phyloP scores from a whole-genome alignment of 495 filamentous ascomycete species.

The Alectoria sarmentosa region DNA sequence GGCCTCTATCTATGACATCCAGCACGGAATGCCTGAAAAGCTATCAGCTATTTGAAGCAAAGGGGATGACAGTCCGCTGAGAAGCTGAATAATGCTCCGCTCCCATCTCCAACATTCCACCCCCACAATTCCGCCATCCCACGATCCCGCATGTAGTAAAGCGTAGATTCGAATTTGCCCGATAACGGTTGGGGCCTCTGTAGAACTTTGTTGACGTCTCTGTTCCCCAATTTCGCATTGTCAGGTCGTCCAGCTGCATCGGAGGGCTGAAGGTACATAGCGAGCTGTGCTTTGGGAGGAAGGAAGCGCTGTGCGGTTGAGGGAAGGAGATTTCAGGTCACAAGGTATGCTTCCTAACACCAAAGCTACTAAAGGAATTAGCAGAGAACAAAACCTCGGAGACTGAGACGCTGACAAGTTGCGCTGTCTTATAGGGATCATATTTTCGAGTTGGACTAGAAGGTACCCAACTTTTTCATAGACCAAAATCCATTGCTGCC shows the following conservation, averaged over 20 bases:
- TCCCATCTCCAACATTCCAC: not conserved
- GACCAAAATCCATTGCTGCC: not conserved
- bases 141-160: constrained; percentile 17
- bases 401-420: constrained; percentile 5
- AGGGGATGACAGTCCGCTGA: too few relatives aligned
- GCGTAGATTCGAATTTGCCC: constrained; percentile 12
- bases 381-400: not conserved
- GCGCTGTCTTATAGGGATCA: constrained; percentile 1
- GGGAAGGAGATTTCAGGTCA: constrained; percentile 19
- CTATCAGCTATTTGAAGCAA: too few relatives aligned
- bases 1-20: too few relatives aligned
- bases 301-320: constrained; percentile 27
- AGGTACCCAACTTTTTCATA: constrained; percentile 11
- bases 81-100: not conserved
- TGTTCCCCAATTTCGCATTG: constrained; percentile 13
- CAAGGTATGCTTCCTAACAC: constrained; percentile 12
- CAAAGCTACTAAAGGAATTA: not conserved
- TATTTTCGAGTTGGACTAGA: constrained; percentile 11
- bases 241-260: constrained; percentile 9
- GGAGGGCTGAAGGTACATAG: constrained; percentile 17
- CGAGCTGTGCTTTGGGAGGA: constrained; percentile 21
- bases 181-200: constrained; percentile 10
- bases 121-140: constrained; percentile 5
- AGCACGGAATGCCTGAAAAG: too few relatives aligned
- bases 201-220: constrained; percentile 11